A percentile compares a stretch with the other conserved stretches of the same genome.
phyloP scores from a whole-genome alignment of 129 eudicot genomes.

The Flaveria ramosissima region DNA sequence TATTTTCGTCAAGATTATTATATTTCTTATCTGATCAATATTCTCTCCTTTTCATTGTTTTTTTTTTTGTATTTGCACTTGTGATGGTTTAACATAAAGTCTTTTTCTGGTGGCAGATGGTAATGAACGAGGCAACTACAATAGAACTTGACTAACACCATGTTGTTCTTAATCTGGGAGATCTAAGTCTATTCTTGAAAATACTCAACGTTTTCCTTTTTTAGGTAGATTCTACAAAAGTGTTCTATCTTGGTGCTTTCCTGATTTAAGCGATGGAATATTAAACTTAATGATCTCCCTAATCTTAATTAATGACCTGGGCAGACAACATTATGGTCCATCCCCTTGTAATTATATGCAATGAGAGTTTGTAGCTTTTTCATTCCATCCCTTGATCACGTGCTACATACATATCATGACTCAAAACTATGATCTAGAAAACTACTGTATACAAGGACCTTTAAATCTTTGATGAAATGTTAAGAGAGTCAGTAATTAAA shows the following conservation, averaged over 20 bases:
- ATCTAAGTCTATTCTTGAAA: slow-evolving; percentile 3
- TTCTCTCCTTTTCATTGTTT: background rate
- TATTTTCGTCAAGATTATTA: background rate
- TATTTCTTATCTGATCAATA: background rate
- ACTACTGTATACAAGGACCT: too few species aligned
- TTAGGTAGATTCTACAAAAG: slow-evolving; percentile 8
- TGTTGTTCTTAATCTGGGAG: slow-evolving; percentile 7
- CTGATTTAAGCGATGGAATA: background rate
- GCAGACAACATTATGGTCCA: background rate
- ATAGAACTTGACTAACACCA: slow-evolving; percentile 50
- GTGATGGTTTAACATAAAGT: background rate
- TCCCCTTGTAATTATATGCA: background rate
- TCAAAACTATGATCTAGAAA: background rate
- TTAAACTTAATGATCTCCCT: background rate
- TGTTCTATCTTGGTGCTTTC: slow-evolving; percentile 5
- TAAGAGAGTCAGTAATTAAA: too few species aligned
- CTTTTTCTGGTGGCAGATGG: slow-evolving; percentile 56
- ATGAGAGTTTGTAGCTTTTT: background rate
- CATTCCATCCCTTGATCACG: background rate
- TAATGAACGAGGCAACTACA: slow-evolving; percentile 46
- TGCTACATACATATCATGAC: background rate
- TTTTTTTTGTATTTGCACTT: background rate
- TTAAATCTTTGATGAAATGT: too few species aligned
- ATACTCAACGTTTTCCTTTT: slow-evolving; percentile 11
- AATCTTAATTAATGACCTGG: slow-evolving; percentile 13